Conservation (phyloP, 805 yeast species). For the Wickerhamomyces alni region DNA sequence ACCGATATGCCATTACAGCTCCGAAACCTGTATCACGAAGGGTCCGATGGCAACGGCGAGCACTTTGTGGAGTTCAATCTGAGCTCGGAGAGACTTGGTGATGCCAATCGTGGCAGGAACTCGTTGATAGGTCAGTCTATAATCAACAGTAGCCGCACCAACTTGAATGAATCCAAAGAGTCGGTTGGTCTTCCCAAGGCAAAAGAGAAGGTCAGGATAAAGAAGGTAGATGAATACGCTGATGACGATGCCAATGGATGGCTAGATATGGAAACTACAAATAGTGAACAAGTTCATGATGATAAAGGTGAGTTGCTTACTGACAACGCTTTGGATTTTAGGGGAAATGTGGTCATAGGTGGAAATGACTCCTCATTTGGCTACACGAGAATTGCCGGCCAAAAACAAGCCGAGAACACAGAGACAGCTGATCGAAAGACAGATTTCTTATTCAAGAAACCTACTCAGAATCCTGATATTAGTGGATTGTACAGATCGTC, state of each 20-base stretch:
- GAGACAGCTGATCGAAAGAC: constrained; percentile 47
- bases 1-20: not conserved
- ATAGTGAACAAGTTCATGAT: constrained; percentile 73
- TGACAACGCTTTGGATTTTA: constrained; percentile 17
- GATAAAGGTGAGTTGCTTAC: constrained; percentile 62
- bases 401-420: constrained; percentile 77
- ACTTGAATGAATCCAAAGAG: too few species aligned
- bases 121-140: too few species aligned
- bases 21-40: not conserved
- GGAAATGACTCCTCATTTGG: constrained; percentile 34
- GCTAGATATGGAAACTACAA: constrained; percentile 83
- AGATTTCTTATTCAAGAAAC: constrained; percentile 43
- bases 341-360: constrained; percentile 5
- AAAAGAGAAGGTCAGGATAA: not conserved
- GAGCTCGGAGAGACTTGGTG: constrained; percentile 13
- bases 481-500: not conserved
- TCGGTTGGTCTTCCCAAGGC: too few species aligned
- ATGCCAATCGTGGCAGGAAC: not conserved
- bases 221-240: not conserved
- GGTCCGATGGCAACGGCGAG: constrained; percentile 6
- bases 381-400: constrained; percentile 84
- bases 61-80: constrained; percentile 31
- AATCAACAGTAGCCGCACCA: too few species aligned
- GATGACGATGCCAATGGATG: constrained; percentile 48
- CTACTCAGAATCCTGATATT: not conserved